Conservation (phyloP, 352 stramenopile genomes). For the Pythium plurisporium region DNA sequence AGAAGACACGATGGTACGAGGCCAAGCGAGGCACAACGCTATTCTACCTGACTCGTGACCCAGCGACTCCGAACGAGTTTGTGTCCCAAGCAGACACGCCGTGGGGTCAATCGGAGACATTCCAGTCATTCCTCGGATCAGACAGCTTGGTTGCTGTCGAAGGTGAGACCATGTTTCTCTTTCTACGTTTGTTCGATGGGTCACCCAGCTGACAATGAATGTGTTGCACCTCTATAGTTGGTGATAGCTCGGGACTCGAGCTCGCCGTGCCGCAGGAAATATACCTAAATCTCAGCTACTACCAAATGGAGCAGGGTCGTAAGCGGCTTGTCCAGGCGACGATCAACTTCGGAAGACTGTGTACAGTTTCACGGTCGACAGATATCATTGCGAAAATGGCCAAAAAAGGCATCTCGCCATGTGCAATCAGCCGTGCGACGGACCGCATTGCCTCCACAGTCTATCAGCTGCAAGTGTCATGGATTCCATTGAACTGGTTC, state of each 20-base stretch:
- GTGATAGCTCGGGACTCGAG: constrained; percentile 31
- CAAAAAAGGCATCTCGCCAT: constrained; percentile 63
- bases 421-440: constrained; percentile 59
- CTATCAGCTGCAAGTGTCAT: constrained; percentile 89
- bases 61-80: constrained; percentile 55
- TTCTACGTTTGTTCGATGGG: background rate
- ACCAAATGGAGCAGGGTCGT: constrained; percentile 56
- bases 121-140: constrained; percentile 49
- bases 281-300: constrained; percentile 76
- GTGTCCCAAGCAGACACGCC: constrained; percentile 25
- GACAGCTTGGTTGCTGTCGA: constrained; percentile 74
- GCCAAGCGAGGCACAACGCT: constrained; percentile 60
- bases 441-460: constrained; percentile 51
- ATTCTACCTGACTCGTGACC: constrained; percentile 87
- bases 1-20: constrained; percentile 89
- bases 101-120: constrained; percentile 58
- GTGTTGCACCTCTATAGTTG: constrained; percentile 31
- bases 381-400: constrained; percentile 63
- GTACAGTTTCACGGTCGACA: constrained; percentile 55
- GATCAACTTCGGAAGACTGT: constrained; percentile 73
- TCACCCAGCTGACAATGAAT: background rate
- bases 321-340: constrained; percentile 63
- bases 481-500: constrained; percentile 90
- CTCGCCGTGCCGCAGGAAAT: constrained; percentile 64
- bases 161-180: constrained; percentile 29